These are phyloP conservation scores for Dendrocalamus latiflorus DNA, from an alignment of 202 grass and related monocot genomes.

Conservation along the genomic window DNA sequence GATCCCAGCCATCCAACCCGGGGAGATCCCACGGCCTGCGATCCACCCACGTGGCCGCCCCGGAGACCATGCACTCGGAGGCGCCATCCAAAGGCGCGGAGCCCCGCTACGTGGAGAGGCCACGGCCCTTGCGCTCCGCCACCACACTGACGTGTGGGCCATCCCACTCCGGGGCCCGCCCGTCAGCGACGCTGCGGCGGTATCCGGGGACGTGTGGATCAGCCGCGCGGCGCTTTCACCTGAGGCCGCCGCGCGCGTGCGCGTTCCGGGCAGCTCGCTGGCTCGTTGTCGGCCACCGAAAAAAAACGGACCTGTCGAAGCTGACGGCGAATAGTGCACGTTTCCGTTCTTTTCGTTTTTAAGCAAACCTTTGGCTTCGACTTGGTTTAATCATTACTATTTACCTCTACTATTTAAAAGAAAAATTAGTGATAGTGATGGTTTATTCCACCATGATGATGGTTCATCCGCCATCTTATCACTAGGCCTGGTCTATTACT, in stretches of 20 bases:
- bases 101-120: slow-evolving; percentile 31
- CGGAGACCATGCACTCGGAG: slow-evolving; percentile 7
- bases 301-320: not conserved
- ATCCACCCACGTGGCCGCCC: not conserved
- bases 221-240: not conserved
- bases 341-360: too few relatives aligned
- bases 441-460: too few relatives aligned
- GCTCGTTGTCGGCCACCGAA: slow-evolving; percentile 8
- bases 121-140: not conserved
- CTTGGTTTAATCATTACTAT: too few relatives aligned
- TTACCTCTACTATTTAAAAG: too few relatives aligned
- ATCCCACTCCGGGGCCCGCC: rapidly evolving
- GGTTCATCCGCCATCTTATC: too few relatives aligned
- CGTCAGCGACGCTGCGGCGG: not conserved
- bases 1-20: not conserved
- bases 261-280: slow-evolving; percentile 4
- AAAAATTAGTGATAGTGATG: too few relatives aligned
- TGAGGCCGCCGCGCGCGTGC: not conserved
- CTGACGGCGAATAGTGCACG: too few relatives aligned
- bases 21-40: not conserved
- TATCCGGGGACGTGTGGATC: too few relatives aligned
- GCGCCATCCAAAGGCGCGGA: slow-evolving; percentile 28
- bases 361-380: too few relatives aligned
- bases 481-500: too few relatives aligned
- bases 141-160: slow-evolving; percentile 7